Conservation (phyloP, 441 rosid species). For the Populus hybrid region DNA sequence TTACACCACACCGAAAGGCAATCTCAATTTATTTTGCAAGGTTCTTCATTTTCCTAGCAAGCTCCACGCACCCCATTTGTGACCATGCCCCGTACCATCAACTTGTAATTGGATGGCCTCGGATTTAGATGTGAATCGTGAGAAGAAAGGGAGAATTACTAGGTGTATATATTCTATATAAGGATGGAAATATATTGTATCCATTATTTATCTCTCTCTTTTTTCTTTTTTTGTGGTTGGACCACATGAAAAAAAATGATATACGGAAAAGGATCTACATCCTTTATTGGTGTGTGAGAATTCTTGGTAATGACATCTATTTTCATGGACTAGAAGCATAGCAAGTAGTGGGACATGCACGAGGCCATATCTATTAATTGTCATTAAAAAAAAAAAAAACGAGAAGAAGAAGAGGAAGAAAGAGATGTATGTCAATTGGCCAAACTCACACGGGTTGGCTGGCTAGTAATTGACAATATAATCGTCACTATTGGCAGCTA, state of each 20-base stretch:
- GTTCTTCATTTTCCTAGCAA: neutral
- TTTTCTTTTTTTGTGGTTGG: neutral
- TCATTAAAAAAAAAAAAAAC: neutral
- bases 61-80: neutral
- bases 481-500: neutral
- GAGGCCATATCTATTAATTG: slow-evolving; percentile 3
- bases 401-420: neutral
- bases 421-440: slow-evolving; percentile 1
- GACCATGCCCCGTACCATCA: neutral
- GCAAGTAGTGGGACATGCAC: neutral
- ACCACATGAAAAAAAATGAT: neutral
- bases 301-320: neutral
- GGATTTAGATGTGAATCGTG: neutral
- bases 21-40: neutral
- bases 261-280: neutral
- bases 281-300: neutral
- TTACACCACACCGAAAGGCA: slow-evolving; percentile 8
- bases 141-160: neutral
- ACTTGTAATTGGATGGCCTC: neutral
- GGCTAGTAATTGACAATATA: neutral
- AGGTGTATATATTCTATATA: neutral
- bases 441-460: neutral
- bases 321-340: neutral
- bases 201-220: neutral
- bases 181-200: neutral